Percentiles rank a stretch among this genome's conserved stretches.
Conservation (phyloP, 1,284 basidiomycete genomes). For the Amylostereum chailletii region DNA sequence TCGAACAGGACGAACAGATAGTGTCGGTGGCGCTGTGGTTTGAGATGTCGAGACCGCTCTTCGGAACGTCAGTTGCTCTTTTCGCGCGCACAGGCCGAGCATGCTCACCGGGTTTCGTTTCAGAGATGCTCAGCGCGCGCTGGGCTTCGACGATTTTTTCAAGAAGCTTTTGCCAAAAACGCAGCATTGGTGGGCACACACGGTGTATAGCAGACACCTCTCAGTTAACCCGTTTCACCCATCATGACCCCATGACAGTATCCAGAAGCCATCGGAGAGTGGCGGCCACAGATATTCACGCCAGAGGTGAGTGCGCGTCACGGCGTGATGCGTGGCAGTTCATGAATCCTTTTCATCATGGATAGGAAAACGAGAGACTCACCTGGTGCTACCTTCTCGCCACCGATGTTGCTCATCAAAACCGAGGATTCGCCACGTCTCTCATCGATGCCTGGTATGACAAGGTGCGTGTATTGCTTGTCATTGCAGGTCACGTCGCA, state of each 20-base stretch:
- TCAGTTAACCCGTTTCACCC: too few species aligned
- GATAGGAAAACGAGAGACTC: not conserved
- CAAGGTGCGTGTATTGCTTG: not conserved
- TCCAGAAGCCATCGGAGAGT: not conserved
- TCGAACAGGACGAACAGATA: not conserved
- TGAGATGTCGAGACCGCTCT: not conserved
- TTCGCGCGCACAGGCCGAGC: not conserved
- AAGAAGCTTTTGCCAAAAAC: not conserved
- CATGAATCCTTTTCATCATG: not conserved
- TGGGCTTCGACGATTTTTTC: not conserved
- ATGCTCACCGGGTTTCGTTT: not conserved
- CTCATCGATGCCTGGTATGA: not conserved
- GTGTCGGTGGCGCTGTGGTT: not conserved
- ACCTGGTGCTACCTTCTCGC: not conserved
- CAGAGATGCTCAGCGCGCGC: not conserved
- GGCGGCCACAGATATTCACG: not conserved
- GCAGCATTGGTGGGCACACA: not conserved
- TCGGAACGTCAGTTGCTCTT: not conserved
- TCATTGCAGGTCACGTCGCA: too few species aligned
- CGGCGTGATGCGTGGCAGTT: too few species aligned
- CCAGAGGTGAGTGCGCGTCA: not conserved
- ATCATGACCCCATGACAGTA: not conserved
- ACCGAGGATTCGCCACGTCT: not conserved
- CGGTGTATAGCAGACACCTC: not conserved
- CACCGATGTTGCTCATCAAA: not conserved